phyloP scores from a whole-genome alignment of 305 asterid genomes.

The Fraxinus velutina region DNA sequence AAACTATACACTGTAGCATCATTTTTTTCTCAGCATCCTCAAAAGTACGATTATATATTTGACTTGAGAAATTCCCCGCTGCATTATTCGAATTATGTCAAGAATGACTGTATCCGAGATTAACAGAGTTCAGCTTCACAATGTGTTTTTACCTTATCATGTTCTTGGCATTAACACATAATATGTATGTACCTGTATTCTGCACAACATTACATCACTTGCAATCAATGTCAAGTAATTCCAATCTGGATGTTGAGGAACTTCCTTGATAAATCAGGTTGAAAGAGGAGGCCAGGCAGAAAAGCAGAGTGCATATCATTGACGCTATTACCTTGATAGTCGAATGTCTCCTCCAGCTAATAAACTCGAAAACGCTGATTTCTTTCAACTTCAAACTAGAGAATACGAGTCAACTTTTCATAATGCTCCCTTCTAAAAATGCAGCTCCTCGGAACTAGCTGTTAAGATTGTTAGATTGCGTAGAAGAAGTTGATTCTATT shows the following conservation, averaged over 20 bases:
- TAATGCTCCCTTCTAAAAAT: not conserved
- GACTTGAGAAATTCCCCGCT: not conserved
- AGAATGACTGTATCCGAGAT: not conserved
- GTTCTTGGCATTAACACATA: not conserved
- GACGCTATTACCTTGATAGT: not conserved
- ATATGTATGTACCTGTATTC: conserved; percentile 7
- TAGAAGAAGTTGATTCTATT: conserved; percentile 33
- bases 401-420: not conserved
- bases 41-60: not conserved
- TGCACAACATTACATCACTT: not conserved
- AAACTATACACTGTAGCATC: not conserved
- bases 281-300: not conserved
- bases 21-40: not conserved
- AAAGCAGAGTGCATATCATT: not conserved
- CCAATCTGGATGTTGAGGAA: not conserved
- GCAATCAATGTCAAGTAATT: conserved; percentile 7
- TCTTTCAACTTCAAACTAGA: not conserved
- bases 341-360: conserved; percentile 4
- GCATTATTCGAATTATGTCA: not conserved
- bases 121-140: not conserved
- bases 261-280: not conserved
- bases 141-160: not conserved
- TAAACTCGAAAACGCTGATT: not conserved
- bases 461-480: conserved; percentile 21
- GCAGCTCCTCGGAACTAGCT: conserved; percentile 18